Evolutionary conservation across 2,329 filamentous ascomycete species (phyloP).

Genomic region (Nothopassalora personata): DNA sequence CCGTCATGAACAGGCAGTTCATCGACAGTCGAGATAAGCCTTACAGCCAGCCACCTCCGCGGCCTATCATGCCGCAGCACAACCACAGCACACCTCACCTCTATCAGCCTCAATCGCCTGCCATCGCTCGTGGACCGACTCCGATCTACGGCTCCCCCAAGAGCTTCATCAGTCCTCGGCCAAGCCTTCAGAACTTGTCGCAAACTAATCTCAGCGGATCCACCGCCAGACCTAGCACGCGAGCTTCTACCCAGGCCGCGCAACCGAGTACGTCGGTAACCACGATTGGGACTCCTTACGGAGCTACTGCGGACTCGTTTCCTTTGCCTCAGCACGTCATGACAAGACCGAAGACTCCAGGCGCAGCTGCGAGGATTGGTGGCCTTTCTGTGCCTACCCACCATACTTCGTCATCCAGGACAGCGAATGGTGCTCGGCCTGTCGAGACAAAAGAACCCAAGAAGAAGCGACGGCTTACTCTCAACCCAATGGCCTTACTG

Average conservation of each 20-base stretch:
- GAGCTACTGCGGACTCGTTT: conserved; percentile 26
- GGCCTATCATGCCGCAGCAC: conserved; percentile 12
- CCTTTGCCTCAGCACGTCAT: conserved; percentile 31
- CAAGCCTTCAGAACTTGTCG: conserved; percentile 14
- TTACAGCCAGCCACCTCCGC: conserved; percentile 19
- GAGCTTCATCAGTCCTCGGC: conserved; percentile 9
- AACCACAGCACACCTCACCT: conserved; percentile 24
- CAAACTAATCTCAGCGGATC: conserved; percentile 25
- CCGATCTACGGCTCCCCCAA: conserved; percentile 8
- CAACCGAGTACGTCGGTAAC: conserved; percentile 7
- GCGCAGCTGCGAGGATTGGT: conserved; percentile 28
- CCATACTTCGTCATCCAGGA: conserved; percentile 22
- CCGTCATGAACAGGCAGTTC: conserved; percentile 28
- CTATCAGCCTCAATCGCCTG: conserved; percentile 3
- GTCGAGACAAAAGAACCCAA: conserved; percentile 31
- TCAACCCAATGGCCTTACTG: conserved; percentile 58
- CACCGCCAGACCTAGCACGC: conserved; percentile 22
- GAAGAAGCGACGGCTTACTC: conserved; percentile 34
- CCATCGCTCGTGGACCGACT: conserved; percentile 2
- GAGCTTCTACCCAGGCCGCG: conserved; percentile 17
- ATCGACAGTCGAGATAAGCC: conserved; percentile 31
- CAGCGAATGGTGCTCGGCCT: conserved; percentile 8
- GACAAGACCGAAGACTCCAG: conserved; percentile 29
- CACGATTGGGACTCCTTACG: conserved; percentile 31
- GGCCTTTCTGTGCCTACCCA: conserved; percentile 34